Conservation (phyloP, 441 rosid species). For the Corymbia citriodora region DNA sequence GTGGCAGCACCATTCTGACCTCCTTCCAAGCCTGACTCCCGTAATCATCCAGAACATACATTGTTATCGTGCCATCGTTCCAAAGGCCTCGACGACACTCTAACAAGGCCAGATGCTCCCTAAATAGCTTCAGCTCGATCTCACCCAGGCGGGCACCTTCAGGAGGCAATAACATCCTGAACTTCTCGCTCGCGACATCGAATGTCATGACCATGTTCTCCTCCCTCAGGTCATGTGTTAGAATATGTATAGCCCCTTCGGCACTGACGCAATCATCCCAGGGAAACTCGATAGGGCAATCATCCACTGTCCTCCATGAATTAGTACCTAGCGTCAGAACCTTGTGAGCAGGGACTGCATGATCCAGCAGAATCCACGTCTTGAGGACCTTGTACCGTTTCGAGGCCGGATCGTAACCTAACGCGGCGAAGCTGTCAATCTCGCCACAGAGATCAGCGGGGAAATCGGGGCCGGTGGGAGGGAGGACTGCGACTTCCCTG, state of each 20-base stretch:
- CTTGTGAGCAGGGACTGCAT: background rate
- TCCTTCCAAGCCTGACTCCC: background rate
- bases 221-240: background rate
- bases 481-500: background rate
- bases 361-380: background rate
- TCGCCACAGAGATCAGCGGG: background rate
- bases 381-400: background rate
- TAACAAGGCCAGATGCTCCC: background rate
- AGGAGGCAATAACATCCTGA: background rate
- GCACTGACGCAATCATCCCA: background rate
- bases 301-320: background rate
- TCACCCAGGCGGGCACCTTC: background rate
- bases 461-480: background rate
- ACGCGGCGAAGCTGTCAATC: background rate
- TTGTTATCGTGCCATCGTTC: background rate
- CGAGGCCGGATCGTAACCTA: background rate
- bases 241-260: background rate
- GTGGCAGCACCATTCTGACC: background rate
- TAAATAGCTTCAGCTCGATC: background rate
- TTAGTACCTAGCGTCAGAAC: background rate
- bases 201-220: background rate
- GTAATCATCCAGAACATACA: background rate
- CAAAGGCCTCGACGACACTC: background rate
- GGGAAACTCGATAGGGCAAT: background rate
- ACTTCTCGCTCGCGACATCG: background rate